A percentile compares a stretch with the other conserved stretches of the same genome.
Evolutionary conservation across 2,329 filamentous ascomycete genomes (phyloP).

Genomic region (Aureobasidium namibiae): DNA sequence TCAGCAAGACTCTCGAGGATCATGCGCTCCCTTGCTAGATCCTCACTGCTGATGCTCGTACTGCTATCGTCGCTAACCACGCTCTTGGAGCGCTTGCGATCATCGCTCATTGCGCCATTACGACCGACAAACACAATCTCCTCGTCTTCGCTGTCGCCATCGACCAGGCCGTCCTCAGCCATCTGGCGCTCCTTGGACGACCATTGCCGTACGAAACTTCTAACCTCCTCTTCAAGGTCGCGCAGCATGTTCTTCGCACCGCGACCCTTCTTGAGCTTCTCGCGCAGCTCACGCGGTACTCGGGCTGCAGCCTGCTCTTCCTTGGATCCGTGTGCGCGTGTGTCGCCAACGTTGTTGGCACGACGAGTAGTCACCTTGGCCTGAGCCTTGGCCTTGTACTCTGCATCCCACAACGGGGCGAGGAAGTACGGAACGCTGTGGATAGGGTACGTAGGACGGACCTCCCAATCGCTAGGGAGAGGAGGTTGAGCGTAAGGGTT

Average conservation of each 20-base stretch:
- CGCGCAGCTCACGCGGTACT: slow-evolving; percentile 72
- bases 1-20: slow-evolving; percentile 73
- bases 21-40: slow-evolving; percentile 55
- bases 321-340: slow-evolving; percentile 24
- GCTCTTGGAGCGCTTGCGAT: slow-evolving; percentile 43
- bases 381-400: slow-evolving; percentile 33
- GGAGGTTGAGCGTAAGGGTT: slow-evolving; percentile 84
- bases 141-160: slow-evolving; percentile 57
- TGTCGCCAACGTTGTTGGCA: slow-evolving; percentile 22
- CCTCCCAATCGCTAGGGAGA: slow-evolving; percentile 70
- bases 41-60: slow-evolving; percentile 24
- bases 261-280: slow-evolving; percentile 69
- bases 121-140: slow-evolving; percentile 86
- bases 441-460: slow-evolving; percentile 71
- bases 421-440: slow-evolving; percentile 80
- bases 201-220: slow-evolving; percentile 61
- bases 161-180: slow-evolving; percentile 35
- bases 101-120: slow-evolving; percentile 55
- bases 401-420: slow-evolving; percentile 73
- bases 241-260: slow-evolving; percentile 74
- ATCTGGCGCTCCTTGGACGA: slow-evolving; percentile 46
- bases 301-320: slow-evolving; percentile 38
- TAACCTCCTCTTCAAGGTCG: slow-evolving; percentile 75
- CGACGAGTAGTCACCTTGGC: slow-evolving; percentile 16
- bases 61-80: slow-evolving; percentile 22